Conservation (phyloP, 495 filamentous ascomycete species). For the Podospora comata region DNA sequence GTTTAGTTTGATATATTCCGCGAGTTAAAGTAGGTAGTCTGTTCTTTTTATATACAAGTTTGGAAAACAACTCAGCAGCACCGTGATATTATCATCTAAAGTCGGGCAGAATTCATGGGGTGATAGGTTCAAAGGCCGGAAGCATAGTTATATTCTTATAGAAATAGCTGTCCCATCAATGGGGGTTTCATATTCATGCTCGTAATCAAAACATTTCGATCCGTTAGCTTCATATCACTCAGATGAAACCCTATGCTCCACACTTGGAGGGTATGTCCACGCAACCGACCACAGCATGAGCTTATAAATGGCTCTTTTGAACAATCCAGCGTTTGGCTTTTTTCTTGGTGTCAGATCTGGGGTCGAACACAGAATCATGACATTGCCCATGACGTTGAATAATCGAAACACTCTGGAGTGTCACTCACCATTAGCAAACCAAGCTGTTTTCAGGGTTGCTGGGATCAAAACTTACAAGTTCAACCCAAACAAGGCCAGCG, state of each 20-base stretch:
- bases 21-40: background rate
- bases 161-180: no score
- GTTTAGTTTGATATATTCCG: background rate
- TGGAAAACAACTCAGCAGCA: no score
- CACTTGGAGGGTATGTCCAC: slow-evolving; percentile 31
- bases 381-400: slow-evolving; percentile 29
- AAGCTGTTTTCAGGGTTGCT: background rate
- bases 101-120: no score
- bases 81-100: no score
- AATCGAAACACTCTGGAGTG: slow-evolving; percentile 26
- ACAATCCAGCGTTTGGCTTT: slow-evolving; percentile 7
- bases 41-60: no score
- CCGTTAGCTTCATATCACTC: background rate
- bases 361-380: slow-evolving; percentile 20
- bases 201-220: background rate
- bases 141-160: no score
- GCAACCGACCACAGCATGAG: slow-evolving; percentile 20
- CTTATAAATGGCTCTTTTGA: slow-evolving; percentile 17
- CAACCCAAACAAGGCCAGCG: slow-evolving; percentile 24
- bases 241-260: slow-evolving; percentile 21
- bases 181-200: no score
- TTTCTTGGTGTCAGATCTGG: slow-evolving; percentile 24
- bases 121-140: no score
- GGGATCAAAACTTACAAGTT: slow-evolving; percentile 25
- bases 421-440: background rate